Evolutionary conservation across 2,329 filamentous ascomycete genomes (phyloP), one percentile per base, ranked within the genome.

Genomic region (Aspergillus neoniger): DNA sequence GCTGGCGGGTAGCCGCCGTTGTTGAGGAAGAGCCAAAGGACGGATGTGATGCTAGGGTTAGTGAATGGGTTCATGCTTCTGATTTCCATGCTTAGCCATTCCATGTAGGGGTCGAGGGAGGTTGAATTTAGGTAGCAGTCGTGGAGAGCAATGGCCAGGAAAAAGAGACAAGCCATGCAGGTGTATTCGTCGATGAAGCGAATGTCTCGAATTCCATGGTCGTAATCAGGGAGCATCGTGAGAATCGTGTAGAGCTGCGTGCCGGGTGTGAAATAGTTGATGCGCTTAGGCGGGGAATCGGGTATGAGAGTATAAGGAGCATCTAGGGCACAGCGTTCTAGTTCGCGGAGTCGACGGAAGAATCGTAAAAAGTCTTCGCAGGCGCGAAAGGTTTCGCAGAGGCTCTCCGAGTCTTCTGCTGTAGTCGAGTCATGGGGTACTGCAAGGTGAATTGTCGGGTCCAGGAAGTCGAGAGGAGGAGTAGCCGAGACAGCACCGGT

Each of bases 141-240:
- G 38, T 71, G 66, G 6, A 74, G 61, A 5, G 67, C 69, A 52
- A 71, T 51, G 50, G 68, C 68, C 17, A 74, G 64, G 58, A 73
- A 74, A 23, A 74, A 65, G 32, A 74, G 64, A 39, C 72, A 74
- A 15, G 70, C 63, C 63, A 74, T 69, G 57, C 71, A 71, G 8
- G 69, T 67, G 52, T 72, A 72, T 63, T 73, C 72, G 55, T 74
- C 71, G 47, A 74, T 73, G 44, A 72, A 74, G 8, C 71, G 67
- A 41, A 74, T 64, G 57, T 72, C 72, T 14, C 69, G 67, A 47
- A 74, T 72, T 4, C 72, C 72, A 41, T 70, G 72, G 44, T 74
- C 70, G 38, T 74, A 72, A 28, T 73, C 70, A 2, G 71, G 70
- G 21, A 73, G 64, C 39, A 67, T 67, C 3, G 72, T 71, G 8